phyloP scores from a whole-genome alignment of 2,329 filamentous ascomycete genomes.

The Pezicula rhizophila region DNA sequence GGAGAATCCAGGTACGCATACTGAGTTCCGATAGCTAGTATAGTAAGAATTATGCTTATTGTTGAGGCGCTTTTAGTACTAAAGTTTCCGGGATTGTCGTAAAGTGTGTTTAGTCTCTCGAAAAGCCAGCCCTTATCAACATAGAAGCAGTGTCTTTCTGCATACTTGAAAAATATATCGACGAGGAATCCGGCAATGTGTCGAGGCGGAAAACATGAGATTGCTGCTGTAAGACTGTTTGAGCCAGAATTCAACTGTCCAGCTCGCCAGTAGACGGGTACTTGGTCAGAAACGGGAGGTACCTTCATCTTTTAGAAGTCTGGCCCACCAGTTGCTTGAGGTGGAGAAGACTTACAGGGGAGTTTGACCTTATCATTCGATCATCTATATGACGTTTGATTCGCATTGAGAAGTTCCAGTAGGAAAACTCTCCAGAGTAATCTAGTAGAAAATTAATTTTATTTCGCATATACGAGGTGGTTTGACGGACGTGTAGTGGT shows the following conservation, averaged over 20 bases:
- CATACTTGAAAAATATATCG: slow-evolving; percentile 41
- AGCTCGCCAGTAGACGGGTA: slow-evolving; percentile 35
- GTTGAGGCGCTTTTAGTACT: slow-evolving; percentile 35
- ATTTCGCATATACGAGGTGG: not conserved
- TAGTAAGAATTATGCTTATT: slow-evolving; percentile 39
- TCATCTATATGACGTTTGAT: slow-evolving; percentile 44
- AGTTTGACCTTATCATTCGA: slow-evolving; percentile 25
- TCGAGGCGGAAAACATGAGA: slow-evolving; percentile 37
- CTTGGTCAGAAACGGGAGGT: slow-evolving; percentile 11
- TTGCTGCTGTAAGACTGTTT: slow-evolving; percentile 32
- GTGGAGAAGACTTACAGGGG: slow-evolving; percentile 7
- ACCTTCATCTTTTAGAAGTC: not conserved
- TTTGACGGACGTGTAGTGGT: slow-evolving; percentile 32
- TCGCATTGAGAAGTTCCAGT: slow-evolving; percentile 29
- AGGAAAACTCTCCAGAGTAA: slow-evolving; percentile 46
- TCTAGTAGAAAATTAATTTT: slow-evolving; percentile 26
- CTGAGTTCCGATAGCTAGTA: slow-evolving; percentile 45
- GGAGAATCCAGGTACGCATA: slow-evolving; percentile 40
- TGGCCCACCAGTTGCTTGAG: too few species aligned
- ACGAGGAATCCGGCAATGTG: slow-evolving; percentile 41
- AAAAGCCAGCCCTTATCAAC: slow-evolving; percentile 39
- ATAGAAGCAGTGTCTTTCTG: slow-evolving; percentile 43
- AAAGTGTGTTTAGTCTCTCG: slow-evolving; percentile 34
- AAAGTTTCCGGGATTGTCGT: slow-evolving; percentile 21
- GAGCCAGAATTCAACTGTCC: slow-evolving; percentile 38